Base-by-base conservation (phyloP, 306 rosid genomes). In the Oemleria cerasiformis region DNA sequence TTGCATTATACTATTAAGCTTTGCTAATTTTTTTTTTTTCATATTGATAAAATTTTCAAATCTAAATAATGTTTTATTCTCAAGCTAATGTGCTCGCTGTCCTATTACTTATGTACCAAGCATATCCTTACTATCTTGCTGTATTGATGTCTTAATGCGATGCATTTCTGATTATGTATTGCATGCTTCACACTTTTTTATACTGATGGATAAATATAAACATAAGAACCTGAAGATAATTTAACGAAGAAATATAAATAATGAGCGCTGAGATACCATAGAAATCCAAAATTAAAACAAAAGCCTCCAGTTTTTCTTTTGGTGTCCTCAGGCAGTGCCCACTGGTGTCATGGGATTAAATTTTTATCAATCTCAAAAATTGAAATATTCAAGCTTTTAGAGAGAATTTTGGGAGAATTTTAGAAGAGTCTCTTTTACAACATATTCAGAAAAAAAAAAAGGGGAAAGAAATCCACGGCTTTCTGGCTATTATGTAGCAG, bases 121-220 rank as follows among this genome's bases (percentile, higher is more conserved):
- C 36, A 17, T 17, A 17, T 45, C 16, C 14, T 45, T 19, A n/a
- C 50, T 19, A 41, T 8, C n/a, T 4, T 41, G 50, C 55, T 63
- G 13, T 45, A 40, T 63, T 63, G 67, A 17, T 63, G 42, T 63
- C 51, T 41, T 47, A 63, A 11, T 19, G 51, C 20, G 68, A 17
- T n/a, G 16, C 36, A 41, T 8, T 16, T 38, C 13, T 39, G 30
- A 6, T 59, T 0, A 14, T 13, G 21, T 39, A 49, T 30, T 16
- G 58, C 10, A 66, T 66, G 57, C 44, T 30, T 48, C 58, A 16
- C 42, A n/a, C 14, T 39, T n/a, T 40, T 16, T n/a, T 3, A 62
- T 62, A 30, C 36, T 2, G 36, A 4, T 30, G 36, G 47, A 34
- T n/a, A n/a, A 7, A 62, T 39, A 30, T 56, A 34, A 5, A 43